Conservation (phyloP, 1,284 basidiomycete species). For the Boletellus sp. region DNA sequence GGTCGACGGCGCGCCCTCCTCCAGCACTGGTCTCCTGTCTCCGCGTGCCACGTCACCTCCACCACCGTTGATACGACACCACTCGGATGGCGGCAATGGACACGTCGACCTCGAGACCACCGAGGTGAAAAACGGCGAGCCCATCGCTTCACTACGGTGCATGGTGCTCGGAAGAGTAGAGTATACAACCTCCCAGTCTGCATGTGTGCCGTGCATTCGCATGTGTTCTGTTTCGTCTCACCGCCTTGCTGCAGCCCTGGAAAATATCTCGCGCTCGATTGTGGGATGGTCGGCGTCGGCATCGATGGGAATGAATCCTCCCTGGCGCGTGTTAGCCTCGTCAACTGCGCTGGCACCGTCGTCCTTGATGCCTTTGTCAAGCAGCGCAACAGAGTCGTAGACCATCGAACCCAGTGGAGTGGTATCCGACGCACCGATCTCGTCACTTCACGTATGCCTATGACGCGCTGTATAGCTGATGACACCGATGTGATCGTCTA, state of each 20-base stretch:
- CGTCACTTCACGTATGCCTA: conserved; percentile 47
- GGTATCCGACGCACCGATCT: conserved; percentile 83
- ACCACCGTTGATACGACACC: not conserved
- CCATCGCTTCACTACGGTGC: conserved; percentile 41
- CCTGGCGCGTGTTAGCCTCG: conserved; percentile 87
- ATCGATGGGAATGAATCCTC: conserved; percentile 76
- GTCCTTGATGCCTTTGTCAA: conserved; percentile 85
- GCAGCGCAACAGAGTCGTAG: conserved; percentile 86
- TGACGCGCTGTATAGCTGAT: not conserved
- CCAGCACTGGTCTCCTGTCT: not conserved
- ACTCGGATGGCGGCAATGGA: not conserved
- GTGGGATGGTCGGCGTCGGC: conserved; percentile 98
- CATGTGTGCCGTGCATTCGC: conserved; percentile 36
- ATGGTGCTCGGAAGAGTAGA: conserved; percentile 52
- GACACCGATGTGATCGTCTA: not conserved
- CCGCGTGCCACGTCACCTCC: not conserved
- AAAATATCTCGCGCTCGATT: conserved; percentile 84
- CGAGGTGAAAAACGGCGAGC: conserved; percentile 45
- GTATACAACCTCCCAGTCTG: conserved; percentile 40
- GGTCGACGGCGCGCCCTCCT: conserved; percentile 14
- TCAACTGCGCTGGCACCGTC: conserved; percentile 85
- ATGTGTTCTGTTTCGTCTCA: not conserved
- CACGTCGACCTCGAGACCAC: conserved; percentile 24
- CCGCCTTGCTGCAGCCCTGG: conserved; percentile 51
- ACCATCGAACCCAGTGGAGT: conserved; percentile 91